Evolutionary conservation across 148 eudicot genomes (phyloP).

Genomic region (Agrostemma githago): DNA sequence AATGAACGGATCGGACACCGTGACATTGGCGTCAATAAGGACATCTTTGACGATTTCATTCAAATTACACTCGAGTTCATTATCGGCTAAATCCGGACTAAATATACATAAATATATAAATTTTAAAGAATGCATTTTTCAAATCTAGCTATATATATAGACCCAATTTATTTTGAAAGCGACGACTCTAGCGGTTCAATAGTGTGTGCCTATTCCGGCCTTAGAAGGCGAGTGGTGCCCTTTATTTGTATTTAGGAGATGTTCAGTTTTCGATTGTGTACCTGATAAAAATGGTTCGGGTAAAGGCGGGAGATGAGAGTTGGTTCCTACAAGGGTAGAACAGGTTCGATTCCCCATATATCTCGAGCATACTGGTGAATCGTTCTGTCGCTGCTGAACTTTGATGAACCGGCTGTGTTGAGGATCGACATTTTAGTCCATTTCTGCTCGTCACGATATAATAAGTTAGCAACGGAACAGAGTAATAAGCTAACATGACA

Average conservation of each 20-base stretch:
- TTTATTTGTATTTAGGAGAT: constrained; percentile 14
- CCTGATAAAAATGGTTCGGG: background rate
- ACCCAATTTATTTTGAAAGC: background rate
- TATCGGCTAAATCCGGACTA: background rate
- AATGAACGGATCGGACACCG: too few relatives aligned
- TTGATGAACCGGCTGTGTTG: constrained; percentile 85
- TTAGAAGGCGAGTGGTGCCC: background rate
- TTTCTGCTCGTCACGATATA: constrained; percentile 43
- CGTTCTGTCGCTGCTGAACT: constrained; percentile 96
- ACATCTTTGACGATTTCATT: background rate
- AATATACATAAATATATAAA: background rate
- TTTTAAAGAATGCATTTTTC: background rate
- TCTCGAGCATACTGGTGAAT: constrained; percentile 87
- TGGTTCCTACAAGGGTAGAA: constrained; percentile 6
- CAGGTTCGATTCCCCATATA: constrained; percentile 77
- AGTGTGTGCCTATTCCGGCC: background rate
- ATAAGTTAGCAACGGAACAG: background rate
- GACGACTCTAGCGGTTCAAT: background rate
- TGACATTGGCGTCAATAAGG: too few relatives aligned
- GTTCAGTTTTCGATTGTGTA: background rate
- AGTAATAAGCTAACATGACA: constrained; percentile 6
- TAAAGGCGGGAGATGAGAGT: background rate
- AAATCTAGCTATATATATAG: background rate
- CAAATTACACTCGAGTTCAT: background rate
- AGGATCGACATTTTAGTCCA: constrained; percentile 96